Evolutionary conservation across 2,329 filamentous ascomycete species (phyloP), one percentile per base, ranked within the genome.

Genomic region (Chalara sp.): DNA sequence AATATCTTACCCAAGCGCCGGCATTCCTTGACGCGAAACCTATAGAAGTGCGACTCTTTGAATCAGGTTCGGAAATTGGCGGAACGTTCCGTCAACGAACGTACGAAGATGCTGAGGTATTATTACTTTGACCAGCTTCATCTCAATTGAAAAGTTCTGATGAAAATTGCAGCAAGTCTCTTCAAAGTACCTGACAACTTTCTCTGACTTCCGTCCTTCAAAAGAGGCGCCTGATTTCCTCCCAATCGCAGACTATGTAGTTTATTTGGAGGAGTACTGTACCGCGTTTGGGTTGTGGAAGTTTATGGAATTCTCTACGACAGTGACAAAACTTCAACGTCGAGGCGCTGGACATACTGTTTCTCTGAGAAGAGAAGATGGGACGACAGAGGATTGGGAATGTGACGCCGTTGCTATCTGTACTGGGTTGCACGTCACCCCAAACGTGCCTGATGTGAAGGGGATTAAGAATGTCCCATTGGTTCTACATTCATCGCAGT

Each of bases 141-240:
- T n/a, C 21, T 32, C 28, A 29, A 11, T 28, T 10, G 12, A 32
- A 12, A 10, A 6, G 44, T 32, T 21, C 21, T 21, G 21, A 21
- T 21, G 21, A 21, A 21, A 21, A 21, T 21, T 21, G 13, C 28
- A 58, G 68, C 66, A 76, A 1, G 74, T 77, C 1, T 74, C 71
- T 1, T 76, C 73, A 3, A 75, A 75, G 53, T 73, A 75, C 42
- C 64, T 78, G 6, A 77, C 74, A 0, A 64, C 70, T 13, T 78
- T 77, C 54, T 77, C 74, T 1, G 74, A 77, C 55, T 74, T 73
- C 52, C 68, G 74, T 1, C 65, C 72, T 2, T 62, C 70, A 1
- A 46, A 63, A 1, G 66, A 72, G 8, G 67, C 67, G 1, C 68
- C 72, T 6, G 73, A 76, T 53, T 76, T 76, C 51, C 55, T 75